These are phyloP conservation scores for Diaporthe eres DNA, from an alignment of 2,329 filamentous ascomycete species.

Conservation along the genomic window DNA sequence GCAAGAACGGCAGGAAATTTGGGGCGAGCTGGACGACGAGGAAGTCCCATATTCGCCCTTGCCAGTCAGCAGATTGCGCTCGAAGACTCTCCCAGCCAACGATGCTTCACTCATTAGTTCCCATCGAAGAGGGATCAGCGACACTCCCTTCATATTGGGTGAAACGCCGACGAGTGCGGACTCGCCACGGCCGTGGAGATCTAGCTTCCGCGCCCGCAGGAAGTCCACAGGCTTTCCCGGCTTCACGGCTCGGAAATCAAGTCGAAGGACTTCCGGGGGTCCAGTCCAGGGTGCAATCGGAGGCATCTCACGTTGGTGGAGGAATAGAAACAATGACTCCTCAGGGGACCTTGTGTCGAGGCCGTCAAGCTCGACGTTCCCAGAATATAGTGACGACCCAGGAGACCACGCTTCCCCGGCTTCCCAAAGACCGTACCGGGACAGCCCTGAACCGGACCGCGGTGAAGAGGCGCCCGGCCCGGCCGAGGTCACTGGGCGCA, in stretches of 20 bases:
- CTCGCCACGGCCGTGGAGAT: slow-evolving; percentile 32
- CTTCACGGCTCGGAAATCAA: slow-evolving; percentile 66
- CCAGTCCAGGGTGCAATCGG: slow-evolving; percentile 65
- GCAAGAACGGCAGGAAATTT: slow-evolving; percentile 84
- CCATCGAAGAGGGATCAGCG: slow-evolving; percentile 52
- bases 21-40: slow-evolving; percentile 88
- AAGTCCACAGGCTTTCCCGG: slow-evolving; percentile 75
- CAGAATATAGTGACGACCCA: slow-evolving; percentile 43
- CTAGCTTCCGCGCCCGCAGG: slow-evolving; percentile 60
- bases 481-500: slow-evolving; percentile 33
- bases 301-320: slow-evolving; percentile 71
- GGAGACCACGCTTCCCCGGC: slow-evolving; percentile 30
- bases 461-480: not conserved
- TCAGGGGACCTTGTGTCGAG: slow-evolving; percentile 30
- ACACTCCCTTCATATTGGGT: slow-evolving; percentile 43
- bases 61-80: slow-evolving; percentile 57
- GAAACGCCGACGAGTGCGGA: slow-evolving; percentile 30
- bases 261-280: slow-evolving; percentile 53
- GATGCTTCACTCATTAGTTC: slow-evolving; percentile 54
- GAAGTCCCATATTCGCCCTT: slow-evolving; percentile 60
- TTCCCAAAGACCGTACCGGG: slow-evolving; percentile 8
- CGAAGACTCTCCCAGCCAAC: slow-evolving; percentile 61
- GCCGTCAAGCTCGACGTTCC: slow-evolving; percentile 35
- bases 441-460: slow-evolving; percentile 30
- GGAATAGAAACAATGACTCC: slow-evolving; percentile 33